Evolutionary conservation across 345 rosid genomes (phyloP), one percentile per base, ranked within the genome.

Genomic region (Trapa incisa): DNA sequence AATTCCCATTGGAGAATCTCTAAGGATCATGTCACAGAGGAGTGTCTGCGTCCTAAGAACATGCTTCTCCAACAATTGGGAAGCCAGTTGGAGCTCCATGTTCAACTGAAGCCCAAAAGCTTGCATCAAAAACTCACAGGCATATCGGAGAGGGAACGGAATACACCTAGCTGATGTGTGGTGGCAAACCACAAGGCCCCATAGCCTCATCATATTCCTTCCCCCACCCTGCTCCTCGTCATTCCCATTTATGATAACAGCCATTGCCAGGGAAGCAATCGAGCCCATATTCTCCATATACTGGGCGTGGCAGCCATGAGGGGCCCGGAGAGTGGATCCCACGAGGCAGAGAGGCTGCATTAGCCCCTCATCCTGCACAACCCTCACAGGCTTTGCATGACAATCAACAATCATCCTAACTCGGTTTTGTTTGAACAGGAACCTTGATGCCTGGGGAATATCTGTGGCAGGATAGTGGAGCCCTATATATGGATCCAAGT

Each of bases 151-250:
- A 16, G 97, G 97, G 70, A 95, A 95, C 0, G 97, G 96, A 58
- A 95, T 89, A 74, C 86, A 85, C 72, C 97, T 80, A 60, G 96
- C 80, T 9, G 96, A 89, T 6, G 99, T 89, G 81, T 95, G 99
- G 74, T 95, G 99, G 67, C 99, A 95, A 77, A 95, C 99, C 37
- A 95, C 96, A 74, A 95, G 78, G 72, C 99, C 99, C 99, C 99
- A 95, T 37, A 95, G 90, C 85, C 87, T 86, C 79, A 78, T 95
- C 0, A 78, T 65, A 69, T 73, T 91, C 80, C 96, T 81, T 50
- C 92, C 90, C 41, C 89, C 91, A 43, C 58, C 5, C 67, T 79
- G 84, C 15, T 89, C 99, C 58, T 89, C 96, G 15, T 89, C 96
- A 56, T 78, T 95, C 16, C 90, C 89, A 69, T 91, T 89, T 41